A percentile compares a stretch with the other conserved stretches of the same genome.
These are phyloP conservation scores for Tephrocybe sp. DNA, from an alignment of 768 basidiomycete genomes.

Conservation along the genomic window DNA sequence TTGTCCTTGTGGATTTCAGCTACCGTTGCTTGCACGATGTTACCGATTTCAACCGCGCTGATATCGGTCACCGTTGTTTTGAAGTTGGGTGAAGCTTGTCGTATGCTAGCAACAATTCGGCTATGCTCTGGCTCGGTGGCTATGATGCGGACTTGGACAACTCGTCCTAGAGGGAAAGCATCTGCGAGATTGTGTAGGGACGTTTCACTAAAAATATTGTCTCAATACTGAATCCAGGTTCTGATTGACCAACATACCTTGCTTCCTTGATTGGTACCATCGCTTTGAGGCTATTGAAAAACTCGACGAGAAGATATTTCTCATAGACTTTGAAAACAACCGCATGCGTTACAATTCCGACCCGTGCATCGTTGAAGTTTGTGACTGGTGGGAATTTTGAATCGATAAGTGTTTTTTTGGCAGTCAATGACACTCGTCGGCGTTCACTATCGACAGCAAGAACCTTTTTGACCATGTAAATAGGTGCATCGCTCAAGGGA, in stretches of 20 bases:
- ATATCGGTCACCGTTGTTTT: conserved; percentile 55
- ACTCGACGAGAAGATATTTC: conserved; percentile 80
- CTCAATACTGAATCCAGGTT: not conserved
- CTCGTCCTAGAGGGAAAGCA: conserved; percentile 75
- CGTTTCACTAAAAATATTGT: conserved; percentile 53
- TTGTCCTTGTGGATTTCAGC: conserved; percentile 85
- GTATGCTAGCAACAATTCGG: conserved; percentile 82
- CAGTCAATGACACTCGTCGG: conserved; percentile 80
- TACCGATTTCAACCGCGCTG: conserved; percentile 73
- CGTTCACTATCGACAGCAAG: conserved; percentile 79
- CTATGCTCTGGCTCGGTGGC: conserved; percentile 52
- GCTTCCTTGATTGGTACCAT: conserved; percentile 78
- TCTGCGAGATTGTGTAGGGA: conserved; percentile 51
- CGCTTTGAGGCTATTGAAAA: conserved; percentile 87
- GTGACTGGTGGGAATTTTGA: conserved; percentile 72
- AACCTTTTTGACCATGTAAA: conserved; percentile 43
- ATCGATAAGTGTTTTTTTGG: conserved; percentile 87
- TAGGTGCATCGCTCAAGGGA: not conserved
- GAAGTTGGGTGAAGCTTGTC: conserved; percentile 63
- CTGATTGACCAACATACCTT: conserved; percentile 45
- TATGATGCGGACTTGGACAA: conserved; percentile 80
- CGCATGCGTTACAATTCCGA: conserved; percentile 74
- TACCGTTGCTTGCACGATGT: conserved; percentile 68
- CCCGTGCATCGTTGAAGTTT: conserved; percentile 60
- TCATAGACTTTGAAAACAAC: conserved; percentile 83